Evolutionary conservation across 2,329 filamentous ascomycete genomes (phyloP), one percentile per base, ranked within the genome.

Genomic region (Zalaria sp.): DNA sequence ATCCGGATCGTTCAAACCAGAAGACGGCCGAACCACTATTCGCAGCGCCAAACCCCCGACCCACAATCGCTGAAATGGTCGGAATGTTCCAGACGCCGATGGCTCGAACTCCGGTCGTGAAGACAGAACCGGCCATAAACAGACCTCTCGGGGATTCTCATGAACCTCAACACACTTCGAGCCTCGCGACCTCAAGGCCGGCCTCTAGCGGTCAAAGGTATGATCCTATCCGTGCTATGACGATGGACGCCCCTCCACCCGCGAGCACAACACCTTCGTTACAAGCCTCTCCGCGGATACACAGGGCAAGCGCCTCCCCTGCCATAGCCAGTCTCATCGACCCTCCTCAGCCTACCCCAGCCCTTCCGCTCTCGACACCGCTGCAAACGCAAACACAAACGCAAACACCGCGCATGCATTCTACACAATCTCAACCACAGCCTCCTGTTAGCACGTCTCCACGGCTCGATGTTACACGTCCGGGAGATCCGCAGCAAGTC

Each of bases 241-340:
- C 80, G 56, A 54, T 54, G 37, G 57, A 56, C 10, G 46, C 48
- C 10, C 52, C 49, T 11, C 49, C 50, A 29, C 52, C 49, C 26
- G 37, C 48, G 6, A 40, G 46, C 31, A 46, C 44, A n/a, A 44
- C 47, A 32, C 49, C 47, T 41, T 62, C 47, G 47, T 57, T 51
- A 53, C 64, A 53, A 55, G 43, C 59, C 10, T 64, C 64, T 35
- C 60, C 65, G 18, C 60, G 55, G 45, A 61, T 73, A 41, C 81
- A 82, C 60, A 77, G 82, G 42, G 82, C 84, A n/a, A 89, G 83
- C 57, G 83, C 83, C 34, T 95, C 89, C 4, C 88, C 89, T 1
- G 89, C 89, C 3, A 94, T 95, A 51, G 81, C 86, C 4, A 93
- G 85, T 61, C 72, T 95, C 43, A 84, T 95, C 39, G 60, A 52